Conservation (phyloP, 1,284 basidiomycete species). For the Paramarasmius palmivorus region DNA sequence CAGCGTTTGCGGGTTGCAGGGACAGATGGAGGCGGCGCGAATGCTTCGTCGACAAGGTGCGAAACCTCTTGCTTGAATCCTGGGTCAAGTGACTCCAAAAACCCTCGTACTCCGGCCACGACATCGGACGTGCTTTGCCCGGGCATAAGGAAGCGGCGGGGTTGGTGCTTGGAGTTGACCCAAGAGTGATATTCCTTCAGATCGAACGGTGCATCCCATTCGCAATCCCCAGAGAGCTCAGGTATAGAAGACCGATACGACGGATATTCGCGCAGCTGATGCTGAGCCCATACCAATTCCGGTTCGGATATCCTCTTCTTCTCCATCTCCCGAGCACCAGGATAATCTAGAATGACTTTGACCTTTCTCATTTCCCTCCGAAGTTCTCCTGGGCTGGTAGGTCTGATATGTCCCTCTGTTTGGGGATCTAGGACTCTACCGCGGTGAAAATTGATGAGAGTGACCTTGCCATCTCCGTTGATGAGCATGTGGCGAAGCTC, state of each 20-base stretch:
- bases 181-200: conserved; percentile 13
- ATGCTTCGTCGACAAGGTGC: background rate
- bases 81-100: conserved; percentile 2
- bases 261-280: too few species aligned
- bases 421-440: conserved; percentile 41
- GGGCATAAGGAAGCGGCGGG: conserved; percentile 11
- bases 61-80: too few species aligned
- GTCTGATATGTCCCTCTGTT: conserved; percentile 34
- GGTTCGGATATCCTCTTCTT: conserved; percentile 9
- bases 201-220: conserved; percentile 9
- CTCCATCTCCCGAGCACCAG: conserved; percentile 25
- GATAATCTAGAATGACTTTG: conserved; percentile 49
- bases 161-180: conserved; percentile 1
- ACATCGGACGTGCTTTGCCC: conserved; percentile 2
- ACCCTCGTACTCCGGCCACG: conserved; percentile 2
- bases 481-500: conserved; percentile 59
- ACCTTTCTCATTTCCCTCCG: conserved; percentile 55
- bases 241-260: background rate
- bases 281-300: background rate
- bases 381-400: conserved; percentile 42
- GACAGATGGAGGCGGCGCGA: too few species aligned
- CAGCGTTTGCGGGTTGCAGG: too few species aligned
- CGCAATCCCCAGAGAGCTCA: background rate
- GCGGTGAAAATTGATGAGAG: conserved; percentile 56
- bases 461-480: conserved; percentile 53